Percentiles rank a stretch among this genome's conserved stretches.
phyloP scores from a whole-genome alignment of 129 eudicot genomes.

The Mikania micrantha region DNA sequence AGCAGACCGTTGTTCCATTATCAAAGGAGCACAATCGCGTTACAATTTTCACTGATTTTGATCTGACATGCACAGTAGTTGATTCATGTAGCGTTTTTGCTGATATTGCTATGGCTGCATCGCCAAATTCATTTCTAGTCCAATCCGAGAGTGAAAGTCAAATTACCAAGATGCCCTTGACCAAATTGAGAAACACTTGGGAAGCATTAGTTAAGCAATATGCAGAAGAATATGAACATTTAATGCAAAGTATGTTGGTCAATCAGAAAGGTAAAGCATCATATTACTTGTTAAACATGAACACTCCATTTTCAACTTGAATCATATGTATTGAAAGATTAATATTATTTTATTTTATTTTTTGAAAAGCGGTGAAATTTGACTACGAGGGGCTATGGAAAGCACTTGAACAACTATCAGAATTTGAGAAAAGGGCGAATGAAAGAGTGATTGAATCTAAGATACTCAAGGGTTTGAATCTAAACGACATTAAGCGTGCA shows the following conservation, averaged over 20 bases:
- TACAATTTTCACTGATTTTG: constrained; percentile 78
- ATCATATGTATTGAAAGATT: neutral
- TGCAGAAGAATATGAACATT: constrained; percentile 64
- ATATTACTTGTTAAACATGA: neutral
- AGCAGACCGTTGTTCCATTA: constrained; percentile 59
- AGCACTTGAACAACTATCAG: constrained; percentile 63
- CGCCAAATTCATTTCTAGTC: constrained; percentile 49
- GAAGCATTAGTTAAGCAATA: constrained; percentile 60
- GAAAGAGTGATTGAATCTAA: constrained; percentile 60
- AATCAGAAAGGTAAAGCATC: constrained; percentile 37
- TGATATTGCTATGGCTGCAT: constrained; percentile 56
- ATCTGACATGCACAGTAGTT: constrained; percentile 81
- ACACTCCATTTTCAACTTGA: neutral
- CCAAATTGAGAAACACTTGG: constrained; percentile 57
- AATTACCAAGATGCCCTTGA: constrained; percentile 43
- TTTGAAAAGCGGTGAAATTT: constrained; percentile 40
- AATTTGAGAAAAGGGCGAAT: constrained; percentile 72
- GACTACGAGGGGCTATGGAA: constrained; percentile 37
- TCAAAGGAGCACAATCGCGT: constrained; percentile 36
- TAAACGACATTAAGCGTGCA: constrained; percentile 72
- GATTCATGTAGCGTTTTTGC: constrained; percentile 92
- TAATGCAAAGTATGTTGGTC: constrained; percentile 49
- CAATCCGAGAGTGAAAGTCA: constrained; percentile 35
- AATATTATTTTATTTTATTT: neutral
- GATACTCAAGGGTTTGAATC: constrained; percentile 72